Percentiles rank a stretch among this genome's conserved stretches.
phyloP scores from a whole-genome alignment of 768 basidiomycete species.

The Boletus pseudopeckii region DNA sequence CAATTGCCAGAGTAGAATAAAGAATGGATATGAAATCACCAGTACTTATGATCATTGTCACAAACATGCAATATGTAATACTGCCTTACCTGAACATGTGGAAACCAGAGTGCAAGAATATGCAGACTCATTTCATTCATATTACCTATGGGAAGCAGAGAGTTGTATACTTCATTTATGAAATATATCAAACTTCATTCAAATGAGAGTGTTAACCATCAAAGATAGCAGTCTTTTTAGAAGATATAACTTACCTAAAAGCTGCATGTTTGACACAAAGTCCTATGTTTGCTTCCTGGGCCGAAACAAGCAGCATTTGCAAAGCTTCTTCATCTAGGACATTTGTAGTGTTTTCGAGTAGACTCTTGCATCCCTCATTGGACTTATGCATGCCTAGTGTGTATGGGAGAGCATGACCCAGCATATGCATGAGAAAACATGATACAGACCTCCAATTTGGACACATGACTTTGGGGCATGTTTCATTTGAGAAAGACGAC shows the following conservation, averaged over 20 bases:
- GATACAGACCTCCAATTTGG: neutral
- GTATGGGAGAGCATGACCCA: neutral
- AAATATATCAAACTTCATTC: neutral
- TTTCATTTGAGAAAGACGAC: neutral
- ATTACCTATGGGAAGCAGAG: neutral
- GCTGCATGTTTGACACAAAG: slow-evolving; percentile 5
- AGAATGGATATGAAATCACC: neutral
- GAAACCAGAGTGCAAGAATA: neutral
- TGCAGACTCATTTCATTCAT: neutral
- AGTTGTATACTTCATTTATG: neutral
- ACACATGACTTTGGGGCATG: neutral
- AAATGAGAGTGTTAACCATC: neutral
- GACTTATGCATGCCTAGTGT: neutral
- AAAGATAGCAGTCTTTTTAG: rapidly evolving
- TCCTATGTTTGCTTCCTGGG: neutral
- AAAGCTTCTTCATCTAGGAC: neutral
- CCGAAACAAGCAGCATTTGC: neutral
- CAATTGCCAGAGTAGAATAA: neutral
- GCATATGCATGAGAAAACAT: neutral
- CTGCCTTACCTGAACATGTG: neutral
- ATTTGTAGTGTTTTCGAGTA: neutral
- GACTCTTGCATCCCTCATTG: neutral
- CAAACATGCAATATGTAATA: too few species aligned
- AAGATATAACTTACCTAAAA: neutral
- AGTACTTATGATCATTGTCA: neutral